Base-by-base conservation (phyloP, 441 rosid species). In the Croton setiger region DNA sequence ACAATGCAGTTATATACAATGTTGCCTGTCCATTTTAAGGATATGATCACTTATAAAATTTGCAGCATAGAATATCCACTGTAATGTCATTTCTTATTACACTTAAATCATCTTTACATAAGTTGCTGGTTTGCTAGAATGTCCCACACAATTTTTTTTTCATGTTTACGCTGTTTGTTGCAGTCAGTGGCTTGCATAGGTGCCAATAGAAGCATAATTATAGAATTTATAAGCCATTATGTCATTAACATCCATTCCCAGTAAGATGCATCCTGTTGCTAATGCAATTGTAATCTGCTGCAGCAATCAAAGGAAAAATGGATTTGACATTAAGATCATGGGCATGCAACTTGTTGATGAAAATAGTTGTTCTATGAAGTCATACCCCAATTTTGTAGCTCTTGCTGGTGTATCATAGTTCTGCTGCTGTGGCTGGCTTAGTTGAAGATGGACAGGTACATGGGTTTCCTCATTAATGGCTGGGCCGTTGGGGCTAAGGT, bases 371-470 rank as follows among this genome's bases (percentile, higher is more conserved):
- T 33, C 14, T 60, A 18, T 48, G 64, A 73, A 77, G 53, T 67
- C 67, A 3, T 85, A 90, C 92, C 84, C 85, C 79, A 81, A 62
- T 47, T 84, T 84, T 72, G 82, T 76, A 71, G 87, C 79, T 68
- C 78, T 81, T 48, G 80, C 21, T 53, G 86, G 81, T 60, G 84
- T 75, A 73, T 89, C 85, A 2, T 79, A 78, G 67, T 71, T 82
- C 65, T 79, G 83, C 63, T 83, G 88, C 72, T 81, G 85, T 69
- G 97, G 96, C 81, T 93, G 98, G 84, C 97, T 89, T 68, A 88
- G 95, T 81, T 89, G 96, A 82, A 93, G 97, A 71, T 80, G 80
- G 68, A 89, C 87, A 69, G 85, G 91, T 69, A 68, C 83, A 71
- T 76, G 76, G n/a, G 82, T 79, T 75, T 85, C 95, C 69, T 86